Evolutionary conservation across 352 stramenopile genomes (phyloP), one percentile per base, ranked within the genome.

Genomic region (Albugo candida): DNA sequence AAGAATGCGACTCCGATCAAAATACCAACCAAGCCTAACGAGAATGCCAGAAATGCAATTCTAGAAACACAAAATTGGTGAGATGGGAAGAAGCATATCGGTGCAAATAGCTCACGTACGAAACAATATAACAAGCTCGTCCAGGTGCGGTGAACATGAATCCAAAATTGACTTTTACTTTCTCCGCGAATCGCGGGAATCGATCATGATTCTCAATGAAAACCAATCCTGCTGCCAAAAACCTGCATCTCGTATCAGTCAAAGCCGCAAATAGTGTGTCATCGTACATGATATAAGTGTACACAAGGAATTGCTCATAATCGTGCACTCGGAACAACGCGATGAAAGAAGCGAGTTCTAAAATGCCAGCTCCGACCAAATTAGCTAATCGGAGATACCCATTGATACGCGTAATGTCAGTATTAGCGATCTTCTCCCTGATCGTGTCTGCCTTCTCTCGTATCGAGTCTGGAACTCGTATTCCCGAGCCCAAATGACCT

Each of bases 71-170:
- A 14, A 37, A 24, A 27, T 37, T 5, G 41, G n/a, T 45, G 43
- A 39, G 5, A 31, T 31, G 24, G 5, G 12, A 2, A 27, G 2
- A 27, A 16, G 17, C 8, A 43, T 43, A 24, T 43, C 38, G 17
- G 8, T 31, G 8, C 24, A 31, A 31, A 8, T 46, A 31, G 11
- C 24, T 1, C 0, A 75, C 69, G 51, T 61, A 86, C 74, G 69
- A 76, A 36, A 89, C 61, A 45, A 89, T 86, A 64, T 83, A 89
- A 13, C 62, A 67, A 21, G 76, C 75, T 52, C 83, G 83, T 60
- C 76, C 76, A n/a, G 65, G 70, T 21, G 73, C 76, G 13, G 66
- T 86, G 60, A 89, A 89, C 76, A 89, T 89, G 54, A 89, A 89
- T 38, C 71, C 76, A 56, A 89, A 89, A 67, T 89, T 89, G 39